Percentiles rank a stretch among this genome's conserved stretches.
Conservation (phyloP, 2,329 filamentous ascomycete genomes). For the Fusarium sp. region DNA sequence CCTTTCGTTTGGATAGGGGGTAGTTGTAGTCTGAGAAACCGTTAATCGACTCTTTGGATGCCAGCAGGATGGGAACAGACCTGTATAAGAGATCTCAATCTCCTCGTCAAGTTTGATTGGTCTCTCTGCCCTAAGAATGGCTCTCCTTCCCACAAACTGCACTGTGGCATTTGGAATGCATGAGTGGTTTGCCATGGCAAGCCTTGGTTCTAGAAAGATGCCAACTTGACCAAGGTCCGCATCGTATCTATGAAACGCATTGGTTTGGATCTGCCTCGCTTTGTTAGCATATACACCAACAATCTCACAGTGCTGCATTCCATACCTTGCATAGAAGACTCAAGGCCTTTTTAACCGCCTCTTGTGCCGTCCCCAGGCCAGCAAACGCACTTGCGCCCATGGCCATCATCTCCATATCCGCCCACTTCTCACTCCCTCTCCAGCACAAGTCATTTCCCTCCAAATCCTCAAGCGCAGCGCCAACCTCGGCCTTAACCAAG, state of each 20-base stretch:
- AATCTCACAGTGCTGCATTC: no score
- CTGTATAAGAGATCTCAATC: constrained; percentile 71
- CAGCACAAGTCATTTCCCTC: constrained; percentile 59
- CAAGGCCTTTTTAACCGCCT: constrained; percentile 52
- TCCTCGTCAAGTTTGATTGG: constrained; percentile 64
- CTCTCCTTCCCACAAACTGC: constrained; percentile 62
- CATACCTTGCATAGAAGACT: constrained; percentile 66
- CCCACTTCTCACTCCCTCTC: constrained; percentile 52
- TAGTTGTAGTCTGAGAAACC: constrained; percentile 57
- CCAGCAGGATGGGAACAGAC: constrained; percentile 48
- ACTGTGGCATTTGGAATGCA: constrained; percentile 70
- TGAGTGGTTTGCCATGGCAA: constrained; percentile 72
- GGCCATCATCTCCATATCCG: constrained; percentile 62
- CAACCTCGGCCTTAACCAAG: constrained; percentile 53
- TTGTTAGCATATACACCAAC: not conserved
- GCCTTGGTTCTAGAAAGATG: constrained; percentile 64
- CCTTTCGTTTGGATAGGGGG: constrained; percentile 54
- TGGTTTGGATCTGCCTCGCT: constrained; percentile 64
- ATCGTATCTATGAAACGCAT: constrained; percentile 69
- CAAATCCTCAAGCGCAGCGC: constrained; percentile 50
- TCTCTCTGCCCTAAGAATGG: constrained; percentile 61
- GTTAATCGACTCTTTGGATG: not conserved
- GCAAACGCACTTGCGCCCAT: constrained; percentile 55
- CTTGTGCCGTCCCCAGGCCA: constrained; percentile 50
- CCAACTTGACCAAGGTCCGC: constrained; percentile 63